A percentile compares a stretch with the other conserved stretches of the same genome.
Evolutionary conservation across 192 early-diverging fungal genomes (phyloP).

Genomic region (Endogone sp.): DNA sequence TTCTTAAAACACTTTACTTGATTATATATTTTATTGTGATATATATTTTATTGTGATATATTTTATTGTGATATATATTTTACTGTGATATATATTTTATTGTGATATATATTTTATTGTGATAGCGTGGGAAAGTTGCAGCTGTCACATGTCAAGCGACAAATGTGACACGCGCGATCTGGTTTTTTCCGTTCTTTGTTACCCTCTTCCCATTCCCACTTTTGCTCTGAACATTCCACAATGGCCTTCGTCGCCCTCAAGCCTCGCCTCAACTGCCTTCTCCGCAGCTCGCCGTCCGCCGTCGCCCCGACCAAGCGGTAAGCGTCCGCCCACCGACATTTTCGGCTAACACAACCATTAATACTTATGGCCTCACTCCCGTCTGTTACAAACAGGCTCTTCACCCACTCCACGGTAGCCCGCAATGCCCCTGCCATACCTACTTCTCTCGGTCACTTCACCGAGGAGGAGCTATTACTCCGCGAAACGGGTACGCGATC

Average conservation of each 20-base stretch:
- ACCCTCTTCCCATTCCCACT: no score
- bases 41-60: no score
- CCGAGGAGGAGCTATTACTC: constrained; percentile 87
- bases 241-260: background rate
- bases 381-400: constrained; percentile 30
- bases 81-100: no score
- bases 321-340: background rate
- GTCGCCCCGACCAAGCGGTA: background rate
- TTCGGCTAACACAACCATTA: background rate
- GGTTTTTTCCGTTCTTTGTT: no score
- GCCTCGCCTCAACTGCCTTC: background rate
- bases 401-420: constrained; percentile 41
- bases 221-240: no score
- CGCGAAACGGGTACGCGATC: constrained; percentile 59
- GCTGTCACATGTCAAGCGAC: no score
- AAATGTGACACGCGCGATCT: no score
- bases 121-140: no score
- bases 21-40: no score
- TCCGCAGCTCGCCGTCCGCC: background rate
- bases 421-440: constrained; percentile 21
- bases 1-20: no score
- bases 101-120: no score
- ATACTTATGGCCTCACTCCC: background rate
- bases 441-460: constrained; percentile 74
- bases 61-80: no score